Conservation (phyloP, 192 early-diverging fungal genomes). For the Pilaira anomala region DNA sequence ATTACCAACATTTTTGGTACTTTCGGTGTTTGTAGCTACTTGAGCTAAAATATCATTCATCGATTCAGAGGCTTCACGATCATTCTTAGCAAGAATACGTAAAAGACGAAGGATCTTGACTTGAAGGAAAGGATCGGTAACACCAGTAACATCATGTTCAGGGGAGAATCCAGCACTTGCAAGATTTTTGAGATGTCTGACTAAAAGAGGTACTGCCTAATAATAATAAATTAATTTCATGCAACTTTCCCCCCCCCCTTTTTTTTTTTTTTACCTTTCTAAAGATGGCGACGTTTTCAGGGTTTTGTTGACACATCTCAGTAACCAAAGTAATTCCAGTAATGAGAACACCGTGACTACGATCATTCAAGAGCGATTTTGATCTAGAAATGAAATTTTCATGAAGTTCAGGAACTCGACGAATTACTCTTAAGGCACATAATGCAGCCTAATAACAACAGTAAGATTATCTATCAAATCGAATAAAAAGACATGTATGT, state of each 20-base stretch:
- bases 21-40: slow-evolving; percentile 94
- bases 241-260: too few species aligned
- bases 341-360: slow-evolving; percentile 93
- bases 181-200: slow-evolving; percentile 85
- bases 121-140: slow-evolving; percentile 98
- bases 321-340: slow-evolving; percentile 85
- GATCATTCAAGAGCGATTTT: slow-evolving; percentile 78
- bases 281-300: slow-evolving; percentile 65
- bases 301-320: slow-evolving; percentile 80
- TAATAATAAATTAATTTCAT: neutral
- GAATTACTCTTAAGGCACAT: slow-evolving; percentile 86
- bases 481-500: too few species aligned
- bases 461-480: too few species aligned
- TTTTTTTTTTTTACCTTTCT: slow-evolving; percentile 52
- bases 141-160: slow-evolving; percentile 94
- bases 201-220: slow-evolving; percentile 75
- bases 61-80: slow-evolving; percentile 77
- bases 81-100: slow-evolving; percentile 80
- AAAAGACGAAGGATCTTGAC: slow-evolving; percentile 89
- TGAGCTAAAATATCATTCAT: slow-evolving; percentile 98
- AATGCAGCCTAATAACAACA: slow-evolving; percentile 70
- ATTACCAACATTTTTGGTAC: slow-evolving; percentile 94
- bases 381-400: slow-evolving; percentile 78
- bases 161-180: slow-evolving; percentile 82
- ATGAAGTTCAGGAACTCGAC: slow-evolving; percentile 89